A percentile compares a stretch with the other conserved stretches of the same genome.
phyloP scores from a whole-genome alignment of 2,329 filamentous ascomycete species.

The Onygenales sp. region DNA sequence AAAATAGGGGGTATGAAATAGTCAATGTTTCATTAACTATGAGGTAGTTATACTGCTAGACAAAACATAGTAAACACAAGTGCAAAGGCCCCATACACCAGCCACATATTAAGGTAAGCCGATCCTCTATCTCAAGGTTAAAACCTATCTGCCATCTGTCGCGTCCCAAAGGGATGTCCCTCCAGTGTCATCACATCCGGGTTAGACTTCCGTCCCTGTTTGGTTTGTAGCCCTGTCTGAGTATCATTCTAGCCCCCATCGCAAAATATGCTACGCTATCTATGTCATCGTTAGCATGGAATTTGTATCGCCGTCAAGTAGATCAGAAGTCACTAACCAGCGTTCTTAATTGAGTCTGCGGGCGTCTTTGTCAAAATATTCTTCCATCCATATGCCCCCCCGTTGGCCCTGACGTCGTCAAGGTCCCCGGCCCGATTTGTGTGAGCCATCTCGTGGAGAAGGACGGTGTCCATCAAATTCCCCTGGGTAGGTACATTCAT shows the following conservation, averaged over 20 bases:
- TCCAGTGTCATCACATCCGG: too few species aligned
- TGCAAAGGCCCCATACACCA: too few species aligned
- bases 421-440: neutral
- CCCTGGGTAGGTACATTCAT: neutral
- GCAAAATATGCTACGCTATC: neutral
- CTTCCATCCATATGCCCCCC: neutral
- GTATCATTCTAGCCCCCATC: neutral
- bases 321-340: neutral
- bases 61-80: too few species aligned
- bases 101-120: too few species aligned
- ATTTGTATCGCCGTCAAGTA: neutral
- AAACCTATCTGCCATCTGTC: too few species aligned
- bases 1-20: too few species aligned
- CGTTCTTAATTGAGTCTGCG: neutral
- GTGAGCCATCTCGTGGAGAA: neutral
- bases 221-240: neutral
- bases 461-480: neutral
- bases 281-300: neutral
- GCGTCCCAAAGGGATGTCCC: too few species aligned
- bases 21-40: too few species aligned
- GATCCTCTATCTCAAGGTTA: too few species aligned
- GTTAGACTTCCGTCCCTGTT: neutral
- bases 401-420: neutral
- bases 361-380: neutral
- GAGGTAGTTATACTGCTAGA: too few species aligned